Conservation (phyloP, 2,329 filamentous ascomycete genomes). For the Arthrobotrys musiformis region DNA sequence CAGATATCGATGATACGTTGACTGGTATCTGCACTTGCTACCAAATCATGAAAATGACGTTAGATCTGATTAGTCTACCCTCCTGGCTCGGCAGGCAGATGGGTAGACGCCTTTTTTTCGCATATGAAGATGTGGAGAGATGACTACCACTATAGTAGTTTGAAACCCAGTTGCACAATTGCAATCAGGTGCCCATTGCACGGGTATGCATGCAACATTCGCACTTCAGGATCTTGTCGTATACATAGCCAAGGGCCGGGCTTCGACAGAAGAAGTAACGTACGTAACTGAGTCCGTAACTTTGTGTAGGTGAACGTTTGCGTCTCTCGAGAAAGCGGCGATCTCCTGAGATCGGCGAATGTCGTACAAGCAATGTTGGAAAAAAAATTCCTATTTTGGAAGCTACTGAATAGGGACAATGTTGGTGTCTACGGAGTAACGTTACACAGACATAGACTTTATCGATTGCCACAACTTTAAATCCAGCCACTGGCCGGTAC, state of each 20-base stretch:
- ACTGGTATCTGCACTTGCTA: background rate
- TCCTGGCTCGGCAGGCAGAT: too few relatives aligned
- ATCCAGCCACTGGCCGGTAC: too few relatives aligned
- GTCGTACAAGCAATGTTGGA: background rate
- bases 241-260: too few relatives aligned
- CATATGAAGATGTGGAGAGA: too few relatives aligned
- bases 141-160: too few relatives aligned
- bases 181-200: too few relatives aligned
- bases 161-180: too few relatives aligned
- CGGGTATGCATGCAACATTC: too few relatives aligned
- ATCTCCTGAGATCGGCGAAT: background rate
- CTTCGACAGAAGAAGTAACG: too few relatives aligned
- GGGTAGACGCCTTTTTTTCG: too few relatives aligned
- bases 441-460: background rate
- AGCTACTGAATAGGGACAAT: background rate
- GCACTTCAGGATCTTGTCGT: too few relatives aligned
- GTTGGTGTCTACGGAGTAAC: background rate
- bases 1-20: constrained; percentile 3
- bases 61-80: background rate
- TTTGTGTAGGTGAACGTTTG: background rate
- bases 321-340: background rate
- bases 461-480: background rate
- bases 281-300: too few relatives aligned
- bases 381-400: constrained; percentile 2
- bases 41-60: background rate